These are phyloP conservation scores for Mortierella sp. DNA, from an alignment of 371 early-diverging fungal genomes.

Conservation along the genomic window DNA sequence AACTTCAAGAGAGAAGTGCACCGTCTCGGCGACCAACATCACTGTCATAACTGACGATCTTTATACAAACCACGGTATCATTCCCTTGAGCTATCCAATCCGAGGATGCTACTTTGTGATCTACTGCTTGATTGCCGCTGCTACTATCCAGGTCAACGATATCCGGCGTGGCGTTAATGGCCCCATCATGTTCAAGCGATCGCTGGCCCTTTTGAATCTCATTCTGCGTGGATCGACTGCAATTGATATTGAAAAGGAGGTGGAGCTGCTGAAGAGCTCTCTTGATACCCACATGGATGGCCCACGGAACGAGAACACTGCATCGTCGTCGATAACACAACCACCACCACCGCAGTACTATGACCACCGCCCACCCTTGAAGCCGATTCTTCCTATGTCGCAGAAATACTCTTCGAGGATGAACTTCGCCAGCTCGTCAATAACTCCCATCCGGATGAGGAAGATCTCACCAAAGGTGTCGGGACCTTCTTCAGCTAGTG, in stretches of 20 bases:
- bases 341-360: neutral
- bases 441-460: slow-evolving; percentile 28
- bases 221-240: slow-evolving; percentile 47
- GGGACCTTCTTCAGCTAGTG: slow-evolving; percentile 4
- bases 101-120: slow-evolving; percentile 56
- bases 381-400: slow-evolving; percentile 49
- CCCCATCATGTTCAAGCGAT: slow-evolving; percentile 52
- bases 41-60: slow-evolving; percentile 60
- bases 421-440: slow-evolving; percentile 20
- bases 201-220: slow-evolving; percentile 40
- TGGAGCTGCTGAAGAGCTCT: slow-evolving; percentile 38
- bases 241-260: slow-evolving; percentile 38
- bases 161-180: slow-evolving; percentile 41
- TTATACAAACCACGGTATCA: slow-evolving; percentile 48
- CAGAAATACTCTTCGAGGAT: slow-evolving; percentile 36
- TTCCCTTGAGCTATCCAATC: slow-evolving; percentile 51
- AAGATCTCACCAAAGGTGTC: slow-evolving; percentile 42
- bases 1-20: slow-evolving; percentile 60
- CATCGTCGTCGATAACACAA: neutral
- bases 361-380: slow-evolving; percentile 35
- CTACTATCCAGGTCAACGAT: slow-evolving; percentile 51
- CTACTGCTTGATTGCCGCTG: slow-evolving; percentile 55
- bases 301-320: neutral
- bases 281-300: slow-evolving; percentile 26
- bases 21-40: slow-evolving; percentile 61